phyloP scores from a whole-genome alignment of 1,284 basidiomycete genomes.

The Leccinum griseonigrum region DNA sequence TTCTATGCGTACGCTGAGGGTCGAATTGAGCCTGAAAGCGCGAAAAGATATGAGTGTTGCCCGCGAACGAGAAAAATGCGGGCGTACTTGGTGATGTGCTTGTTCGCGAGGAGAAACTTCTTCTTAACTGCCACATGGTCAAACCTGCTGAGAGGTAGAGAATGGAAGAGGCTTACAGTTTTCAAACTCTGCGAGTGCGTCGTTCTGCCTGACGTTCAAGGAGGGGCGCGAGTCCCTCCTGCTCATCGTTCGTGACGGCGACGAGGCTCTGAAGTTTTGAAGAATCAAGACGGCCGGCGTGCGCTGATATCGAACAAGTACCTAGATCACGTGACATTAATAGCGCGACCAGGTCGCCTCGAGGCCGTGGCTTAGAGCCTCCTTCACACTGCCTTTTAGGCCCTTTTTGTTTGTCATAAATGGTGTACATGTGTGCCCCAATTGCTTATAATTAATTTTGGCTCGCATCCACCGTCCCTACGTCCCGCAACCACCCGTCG shows the following conservation, averaged over 20 bases:
- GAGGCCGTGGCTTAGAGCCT: constrained; percentile 18
- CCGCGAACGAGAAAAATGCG: background rate
- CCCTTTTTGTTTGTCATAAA: constrained; percentile 17
- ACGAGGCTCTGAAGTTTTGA: constrained; percentile 24
- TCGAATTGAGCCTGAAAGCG: constrained; percentile 70
- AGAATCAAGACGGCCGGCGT: constrained; percentile 14
- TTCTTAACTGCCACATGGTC: constrained; percentile 67
- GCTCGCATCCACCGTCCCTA: constrained; percentile 17
- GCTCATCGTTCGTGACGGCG: constrained; percentile 59
- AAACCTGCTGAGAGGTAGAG: background rate
- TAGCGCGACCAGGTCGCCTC: constrained; percentile 29
- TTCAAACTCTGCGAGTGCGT: constrained; percentile 78
- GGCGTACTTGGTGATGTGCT: constrained; percentile 80
- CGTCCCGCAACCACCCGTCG: constrained; percentile 43
- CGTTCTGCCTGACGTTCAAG: constrained; percentile 64
- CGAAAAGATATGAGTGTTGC: constrained; percentile 10
- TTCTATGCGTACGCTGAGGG: constrained; percentile 76
- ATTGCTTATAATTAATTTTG: constrained; percentile 6
- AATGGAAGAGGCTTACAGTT: constrained; percentile 55
- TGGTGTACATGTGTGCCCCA: constrained; percentile 21
- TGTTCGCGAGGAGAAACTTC: constrained; percentile 85
- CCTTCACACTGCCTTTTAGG: constrained; percentile 31
- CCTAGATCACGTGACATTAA: constrained; percentile 26
- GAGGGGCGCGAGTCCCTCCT: constrained; percentile 77
- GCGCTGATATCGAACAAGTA: constrained; percentile 36